Conservation (phyloP, 2,329 filamentous ascomycete species). For the Scytalidium lignicola region DNA sequence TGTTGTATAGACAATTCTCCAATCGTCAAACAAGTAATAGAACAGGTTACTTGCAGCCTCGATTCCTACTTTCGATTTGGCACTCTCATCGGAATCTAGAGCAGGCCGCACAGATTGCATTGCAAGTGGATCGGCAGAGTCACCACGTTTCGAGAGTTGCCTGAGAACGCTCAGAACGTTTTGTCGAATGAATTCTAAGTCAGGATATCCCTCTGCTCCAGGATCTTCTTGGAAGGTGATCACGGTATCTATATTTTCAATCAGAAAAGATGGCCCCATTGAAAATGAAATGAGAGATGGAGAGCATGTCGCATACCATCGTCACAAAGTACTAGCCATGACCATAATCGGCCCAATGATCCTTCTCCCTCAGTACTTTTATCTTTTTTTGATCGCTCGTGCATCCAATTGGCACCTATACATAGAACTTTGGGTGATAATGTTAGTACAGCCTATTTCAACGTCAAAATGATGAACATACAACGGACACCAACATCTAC, state of each 20-base stretch:
- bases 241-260: conserved; percentile 48
- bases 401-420: conserved; percentile 65
- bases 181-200: conserved; percentile 36
- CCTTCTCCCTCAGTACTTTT: conserved; percentile 30
- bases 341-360: conserved; percentile 52
- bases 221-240: conserved; percentile 64
- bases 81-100: conserved; percentile 23
- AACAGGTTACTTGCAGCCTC: conserved; percentile 57
- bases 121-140: conserved; percentile 19
- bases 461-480: conserved; percentile 27
- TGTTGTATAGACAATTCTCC: conserved; percentile 52
- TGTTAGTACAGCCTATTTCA: conserved; percentile 10
- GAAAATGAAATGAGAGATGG: neutral
- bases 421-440: conserved; percentile 49
- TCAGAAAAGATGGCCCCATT: conserved; percentile 1
- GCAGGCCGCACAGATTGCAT: conserved; percentile 25
- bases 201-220: conserved; percentile 18
- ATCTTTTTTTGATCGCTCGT: conserved; percentile 28
- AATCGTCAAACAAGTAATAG: conserved; percentile 65
- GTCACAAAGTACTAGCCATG: conserved; percentile 65
- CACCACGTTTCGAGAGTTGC: conserved; percentile 51
- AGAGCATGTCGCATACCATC: conserved; percentile 45
- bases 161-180: conserved; percentile 58
- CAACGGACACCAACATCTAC: conserved; percentile 64
- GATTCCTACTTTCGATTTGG: conserved; percentile 20